Percentiles rank a stretch among this genome's conserved stretches.
phyloP scores from a whole-genome alignment of 441 rosid genomes.

The Gossypium schwendimanii region DNA sequence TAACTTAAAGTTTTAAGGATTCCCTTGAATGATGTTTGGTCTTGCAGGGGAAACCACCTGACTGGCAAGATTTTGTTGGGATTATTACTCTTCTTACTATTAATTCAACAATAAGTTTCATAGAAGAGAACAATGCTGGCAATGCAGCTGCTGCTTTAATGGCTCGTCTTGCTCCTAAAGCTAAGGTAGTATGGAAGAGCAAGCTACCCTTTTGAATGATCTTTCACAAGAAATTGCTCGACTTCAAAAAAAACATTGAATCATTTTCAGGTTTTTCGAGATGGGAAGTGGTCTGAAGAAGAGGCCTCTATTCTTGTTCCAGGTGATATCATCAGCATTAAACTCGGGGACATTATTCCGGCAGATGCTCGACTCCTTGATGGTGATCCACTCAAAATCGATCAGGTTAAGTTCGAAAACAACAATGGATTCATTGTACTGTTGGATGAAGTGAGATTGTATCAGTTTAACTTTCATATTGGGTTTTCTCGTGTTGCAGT shows the following conservation, averaged over 20 bases:
- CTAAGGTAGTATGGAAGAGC: slow-evolving; percentile 25
- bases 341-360: slow-evolving; percentile 44
- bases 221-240: not conserved
- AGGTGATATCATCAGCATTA: slow-evolving; percentile 39
- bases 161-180: slow-evolving; percentile 47
- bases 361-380: slow-evolving; percentile 48
- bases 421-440: not conserved
- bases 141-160: slow-evolving; percentile 47
- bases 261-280: slow-evolving; percentile 35
- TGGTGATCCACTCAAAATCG: slow-evolving; percentile 44
- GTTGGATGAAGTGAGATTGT: not conserved
- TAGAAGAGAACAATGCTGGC: slow-evolving; percentile 48
- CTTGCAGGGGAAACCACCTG: slow-evolving; percentile 42
- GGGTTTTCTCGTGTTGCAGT: slow-evolving; percentile 19
- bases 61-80: slow-evolving; percentile 50
- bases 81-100: slow-evolving; percentile 33
- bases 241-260: not conserved
- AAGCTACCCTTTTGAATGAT: not conserved
- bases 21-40: not conserved
- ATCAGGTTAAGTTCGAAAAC: slow-evolving; percentile 32
- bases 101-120: slow-evolving; percentile 45
- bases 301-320: slow-evolving; percentile 44
- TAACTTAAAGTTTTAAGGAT: not conserved
- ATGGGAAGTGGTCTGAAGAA: slow-evolving; percentile 43
- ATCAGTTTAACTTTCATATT: not conserved